Conservation (phyloP, 768 basidiomycete genomes). For the Suillus occidentalis region DNA sequence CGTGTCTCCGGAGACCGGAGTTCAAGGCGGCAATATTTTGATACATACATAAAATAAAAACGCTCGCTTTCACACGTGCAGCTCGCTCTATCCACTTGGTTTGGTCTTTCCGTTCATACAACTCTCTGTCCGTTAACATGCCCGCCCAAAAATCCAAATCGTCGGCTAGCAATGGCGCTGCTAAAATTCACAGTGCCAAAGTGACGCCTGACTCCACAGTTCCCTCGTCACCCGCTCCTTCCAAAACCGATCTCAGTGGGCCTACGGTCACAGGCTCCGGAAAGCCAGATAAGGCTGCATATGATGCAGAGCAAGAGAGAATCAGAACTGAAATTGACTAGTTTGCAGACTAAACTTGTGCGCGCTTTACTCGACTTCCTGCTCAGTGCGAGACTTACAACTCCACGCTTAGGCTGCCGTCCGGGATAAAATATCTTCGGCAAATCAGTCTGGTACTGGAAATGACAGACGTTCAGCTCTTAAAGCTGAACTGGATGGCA, state of each 20-base stretch:
- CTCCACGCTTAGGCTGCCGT: constrained; percentile 52
- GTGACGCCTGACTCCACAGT: constrained; percentile 27
- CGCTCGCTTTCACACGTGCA: constrained; percentile 6
- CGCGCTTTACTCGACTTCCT: constrained; percentile 28
- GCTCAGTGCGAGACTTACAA: constrained; percentile 3
- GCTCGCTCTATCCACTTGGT: neutral
- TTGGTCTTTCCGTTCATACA: constrained; percentile 21
- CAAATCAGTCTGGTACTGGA: constrained; percentile 57
- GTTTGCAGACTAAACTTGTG: constrained; percentile 76
- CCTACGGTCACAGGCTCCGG: constrained; percentile 38
- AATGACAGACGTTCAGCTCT: constrained; percentile 74
- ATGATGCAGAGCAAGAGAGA: constrained; percentile 82
- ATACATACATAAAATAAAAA: neutral
- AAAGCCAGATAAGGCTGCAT: constrained; percentile 83
- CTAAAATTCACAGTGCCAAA: constrained; percentile 28
- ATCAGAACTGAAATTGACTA: constrained; percentile 85
- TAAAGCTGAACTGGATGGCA: constrained; percentile 75
- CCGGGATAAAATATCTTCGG: constrained; percentile 71
- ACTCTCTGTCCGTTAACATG: constrained; percentile 21
- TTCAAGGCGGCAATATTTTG: neutral
- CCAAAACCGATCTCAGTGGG: constrained; percentile 19
- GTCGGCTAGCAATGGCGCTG: constrained; percentile 46
- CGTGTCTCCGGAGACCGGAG: neutral
- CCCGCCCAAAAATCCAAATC: constrained; percentile 56
- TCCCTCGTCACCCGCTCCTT: constrained; percentile 25